Percentiles rank a stretch among this genome's conserved stretches.
phyloP scores from a whole-genome alignment of 2,329 filamentous ascomycete species.

The Xylaria multiplex region DNA sequence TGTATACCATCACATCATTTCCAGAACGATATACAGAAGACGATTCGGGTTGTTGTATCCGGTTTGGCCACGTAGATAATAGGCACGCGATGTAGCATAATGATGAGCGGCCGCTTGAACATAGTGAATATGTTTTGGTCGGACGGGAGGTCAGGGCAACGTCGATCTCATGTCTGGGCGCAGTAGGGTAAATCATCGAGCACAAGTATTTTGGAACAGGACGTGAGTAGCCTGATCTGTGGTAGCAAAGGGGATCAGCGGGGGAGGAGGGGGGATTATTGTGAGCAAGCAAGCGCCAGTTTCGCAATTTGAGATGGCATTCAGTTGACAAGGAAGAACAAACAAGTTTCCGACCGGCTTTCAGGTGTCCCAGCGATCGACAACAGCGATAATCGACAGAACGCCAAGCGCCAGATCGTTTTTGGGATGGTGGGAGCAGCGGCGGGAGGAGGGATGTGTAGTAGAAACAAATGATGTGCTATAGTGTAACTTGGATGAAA shows the following conservation, averaged over 20 bases:
- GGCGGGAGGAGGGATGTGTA: no score
- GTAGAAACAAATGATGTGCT: slow-evolving; percentile 24
- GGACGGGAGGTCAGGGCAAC: slow-evolving; percentile 38
- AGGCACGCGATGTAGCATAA: slow-evolving; percentile 3
- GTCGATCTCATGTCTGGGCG: slow-evolving; percentile 40
- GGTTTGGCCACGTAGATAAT: slow-evolving; percentile 1
- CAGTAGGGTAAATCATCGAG: slow-evolving; percentile 15
- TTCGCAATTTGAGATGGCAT: slow-evolving; percentile 34
- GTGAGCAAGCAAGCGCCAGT: slow-evolving; percentile 21
- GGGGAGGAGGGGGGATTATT: not conserved
- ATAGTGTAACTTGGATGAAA: not conserved
- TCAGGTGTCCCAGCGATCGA: slow-evolving; percentile 31
- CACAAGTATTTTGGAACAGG: slow-evolving; percentile 22
- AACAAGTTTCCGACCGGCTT: slow-evolving; percentile 37
- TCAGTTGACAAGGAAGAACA: slow-evolving; percentile 14
- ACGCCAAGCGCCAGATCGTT: slow-evolving; percentile 35
- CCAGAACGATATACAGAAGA: not conserved
- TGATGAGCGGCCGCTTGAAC: slow-evolving; percentile 19
- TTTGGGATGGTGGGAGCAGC: not conserved
- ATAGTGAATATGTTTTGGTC: slow-evolving; percentile 23
- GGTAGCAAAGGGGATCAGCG: not conserved
- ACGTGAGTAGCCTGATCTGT: not conserved
- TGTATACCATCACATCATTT: slow-evolving; percentile 20
- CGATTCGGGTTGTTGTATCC: slow-evolving; percentile 13
- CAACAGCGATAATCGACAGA: slow-evolving; percentile 36